phyloP scores from a whole-genome alignment of 768 basidiomycete species.

The Boletus rubroflammeus region DNA sequence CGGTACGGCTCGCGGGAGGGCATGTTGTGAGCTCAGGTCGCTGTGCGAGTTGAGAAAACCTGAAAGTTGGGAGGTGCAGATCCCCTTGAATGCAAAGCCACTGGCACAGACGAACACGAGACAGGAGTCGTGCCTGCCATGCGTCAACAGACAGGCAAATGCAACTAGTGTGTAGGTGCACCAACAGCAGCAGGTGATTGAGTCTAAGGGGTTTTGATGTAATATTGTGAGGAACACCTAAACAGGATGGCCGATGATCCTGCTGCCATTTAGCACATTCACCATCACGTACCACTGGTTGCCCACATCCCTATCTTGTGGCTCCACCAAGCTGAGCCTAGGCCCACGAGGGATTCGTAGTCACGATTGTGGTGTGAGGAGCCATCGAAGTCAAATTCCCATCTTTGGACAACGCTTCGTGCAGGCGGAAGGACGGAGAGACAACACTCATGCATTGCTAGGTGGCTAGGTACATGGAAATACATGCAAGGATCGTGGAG shows the following conservation, averaged over 20 bases:
- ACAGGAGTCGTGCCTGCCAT: neutral
- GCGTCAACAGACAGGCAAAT: neutral
- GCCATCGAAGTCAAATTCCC: neutral
- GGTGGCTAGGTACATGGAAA: too few species aligned
- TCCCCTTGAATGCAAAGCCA: neutral
- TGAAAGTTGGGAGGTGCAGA: neutral
- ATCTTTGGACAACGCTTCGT: too few species aligned
- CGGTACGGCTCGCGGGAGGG: conserved; percentile 29
- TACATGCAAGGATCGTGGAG: too few species aligned
- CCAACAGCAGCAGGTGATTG: neutral
- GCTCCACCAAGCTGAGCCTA: neutral
- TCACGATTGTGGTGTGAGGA: neutral
- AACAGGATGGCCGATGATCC: neutral
- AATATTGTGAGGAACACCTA: neutral
- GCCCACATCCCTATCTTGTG: too few species aligned
- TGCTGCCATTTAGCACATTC: neutral
- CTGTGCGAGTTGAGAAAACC: neutral
- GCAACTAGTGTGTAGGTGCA: neutral
- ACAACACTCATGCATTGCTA: too few species aligned
- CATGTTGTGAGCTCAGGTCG: conserved; percentile 19
- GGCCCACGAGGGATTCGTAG: neutral
- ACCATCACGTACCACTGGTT: neutral
- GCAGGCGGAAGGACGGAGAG: too few species aligned
- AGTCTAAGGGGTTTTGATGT: neutral
- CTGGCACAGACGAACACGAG: neutral